Percentiles rank a stretch among this genome's conserved stretches.
Conservation (phyloP, 345 rosid genomes). For the Hypericum perforatum region DNA sequence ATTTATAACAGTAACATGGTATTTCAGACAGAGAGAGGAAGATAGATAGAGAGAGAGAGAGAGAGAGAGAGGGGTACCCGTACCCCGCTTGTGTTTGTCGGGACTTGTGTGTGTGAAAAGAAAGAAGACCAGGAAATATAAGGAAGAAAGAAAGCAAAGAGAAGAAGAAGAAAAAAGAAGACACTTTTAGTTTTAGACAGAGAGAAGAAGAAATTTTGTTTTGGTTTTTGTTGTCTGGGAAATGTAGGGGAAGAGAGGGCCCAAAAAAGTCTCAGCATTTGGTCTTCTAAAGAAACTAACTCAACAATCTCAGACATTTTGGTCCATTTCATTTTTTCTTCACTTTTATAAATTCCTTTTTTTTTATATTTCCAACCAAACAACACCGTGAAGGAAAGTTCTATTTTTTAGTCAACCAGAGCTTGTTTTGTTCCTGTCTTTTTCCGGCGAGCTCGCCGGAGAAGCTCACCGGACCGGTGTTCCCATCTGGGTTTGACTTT, state of each 20-base stretch:
- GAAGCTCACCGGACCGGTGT: not conserved
- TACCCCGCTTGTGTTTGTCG: too few relatives aligned
- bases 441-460: conserved; percentile 13
- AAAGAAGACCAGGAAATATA: too few relatives aligned
- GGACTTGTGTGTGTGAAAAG: too few relatives aligned
- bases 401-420: not conserved
- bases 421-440: not conserved
- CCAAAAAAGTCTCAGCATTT: conserved; percentile 27
- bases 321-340: not conserved
- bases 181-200: too few relatives aligned
- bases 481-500: not conserved
- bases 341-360: not conserved
- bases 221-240: conserved; percentile 20
- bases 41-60: too few relatives aligned
- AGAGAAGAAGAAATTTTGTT: too few relatives aligned
- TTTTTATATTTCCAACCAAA: not conserved
- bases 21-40: too few relatives aligned
- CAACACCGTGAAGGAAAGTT: not conserved
- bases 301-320: conserved; percentile 5
- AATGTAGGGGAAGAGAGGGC: conserved; percentile 37
- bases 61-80: too few relatives aligned
- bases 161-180: too few relatives aligned
- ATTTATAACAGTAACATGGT: too few relatives aligned
- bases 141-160: too few relatives aligned
- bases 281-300: conserved; percentile 18